These are phyloP conservation scores for Petrea volubilis DNA, from an alignment of 257 asterid species.

Conservation along the genomic window DNA sequence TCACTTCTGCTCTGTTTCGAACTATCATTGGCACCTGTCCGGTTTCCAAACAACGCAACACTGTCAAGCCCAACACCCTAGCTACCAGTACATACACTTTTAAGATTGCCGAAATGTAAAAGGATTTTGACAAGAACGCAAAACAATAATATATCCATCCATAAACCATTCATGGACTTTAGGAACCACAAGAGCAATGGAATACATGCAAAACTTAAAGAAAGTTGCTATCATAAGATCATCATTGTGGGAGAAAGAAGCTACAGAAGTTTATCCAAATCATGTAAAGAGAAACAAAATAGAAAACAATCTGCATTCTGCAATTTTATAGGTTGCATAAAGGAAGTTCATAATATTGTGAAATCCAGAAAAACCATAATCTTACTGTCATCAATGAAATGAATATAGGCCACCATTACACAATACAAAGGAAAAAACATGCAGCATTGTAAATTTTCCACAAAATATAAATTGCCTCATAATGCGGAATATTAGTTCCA, in stretches of 20 bases:
- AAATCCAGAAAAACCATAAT: no score
- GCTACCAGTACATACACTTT: background rate
- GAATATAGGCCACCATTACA: background rate
- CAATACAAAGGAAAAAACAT: background rate
- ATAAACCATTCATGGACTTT: background rate
- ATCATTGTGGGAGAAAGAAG: no score
- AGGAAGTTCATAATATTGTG: no score
- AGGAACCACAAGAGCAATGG: background rate
- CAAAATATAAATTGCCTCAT: background rate
- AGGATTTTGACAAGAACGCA: background rate
- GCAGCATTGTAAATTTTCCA: background rate
- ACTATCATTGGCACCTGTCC: conserved; percentile 24
- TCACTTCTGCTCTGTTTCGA: conserved; percentile 41
- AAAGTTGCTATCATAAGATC: background rate
- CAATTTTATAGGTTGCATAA: no score
- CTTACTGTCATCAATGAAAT: no score
- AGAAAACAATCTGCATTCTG: no score
- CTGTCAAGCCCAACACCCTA: background rate
- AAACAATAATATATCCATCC: background rate
- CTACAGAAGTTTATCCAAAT: no score
- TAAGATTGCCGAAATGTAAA: background rate
- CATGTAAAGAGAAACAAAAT: no score
- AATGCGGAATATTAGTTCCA: no score
- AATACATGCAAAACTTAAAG: background rate
- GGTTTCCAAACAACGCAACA: background rate